Evolutionary conservation across 2,329 filamentous ascomycete species (phyloP).

Genomic region (Alternaria viburni): DNA sequence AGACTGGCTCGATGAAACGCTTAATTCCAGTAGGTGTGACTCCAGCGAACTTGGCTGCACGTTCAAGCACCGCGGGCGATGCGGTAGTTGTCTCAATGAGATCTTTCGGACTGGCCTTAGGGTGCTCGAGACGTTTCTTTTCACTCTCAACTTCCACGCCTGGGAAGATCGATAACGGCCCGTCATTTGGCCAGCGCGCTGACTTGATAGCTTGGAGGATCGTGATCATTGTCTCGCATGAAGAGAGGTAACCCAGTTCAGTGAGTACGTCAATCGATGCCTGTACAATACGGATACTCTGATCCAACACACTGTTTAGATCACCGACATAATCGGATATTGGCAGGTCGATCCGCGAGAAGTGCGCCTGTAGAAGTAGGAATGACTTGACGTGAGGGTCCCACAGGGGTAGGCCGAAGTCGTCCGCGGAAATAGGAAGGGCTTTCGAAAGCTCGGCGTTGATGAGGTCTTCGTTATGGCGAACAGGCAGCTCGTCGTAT

Average conservation of each 20-base stretch:
- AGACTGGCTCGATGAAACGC: slow-evolving; percentile 65
- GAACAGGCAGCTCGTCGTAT: slow-evolving; percentile 96
- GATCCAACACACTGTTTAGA: slow-evolving; percentile 85
- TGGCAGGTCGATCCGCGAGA: slow-evolving; percentile 89
- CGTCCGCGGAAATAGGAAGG: slow-evolving; percentile 71
- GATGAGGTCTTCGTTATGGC: slow-evolving; percentile 97
- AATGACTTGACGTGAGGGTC: slow-evolving; percentile 98
- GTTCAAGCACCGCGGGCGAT: slow-evolving; percentile 36
- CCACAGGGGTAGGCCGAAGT: slow-evolving; percentile 86
- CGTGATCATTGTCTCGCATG: slow-evolving; percentile 79
- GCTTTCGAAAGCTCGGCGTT: slow-evolving; percentile 88
- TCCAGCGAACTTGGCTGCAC: slow-evolving; percentile 55
- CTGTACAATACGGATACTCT: slow-evolving; percentile 95
- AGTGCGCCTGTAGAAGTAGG: slow-evolving; percentile 90
- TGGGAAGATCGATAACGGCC: slow-evolving; percentile 79
- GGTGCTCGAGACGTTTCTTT: slow-evolving; percentile 51
- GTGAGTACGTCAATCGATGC: slow-evolving; percentile 92
- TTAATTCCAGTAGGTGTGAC: slow-evolving; percentile 55
- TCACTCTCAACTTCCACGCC: slow-evolving; percentile 63
- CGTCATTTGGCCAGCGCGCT: slow-evolving; percentile 86
- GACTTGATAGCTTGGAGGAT: slow-evolving; percentile 92
- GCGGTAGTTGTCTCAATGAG: slow-evolving; percentile 49
- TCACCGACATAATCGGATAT: slow-evolving; percentile 98
- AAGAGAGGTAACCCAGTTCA: slow-evolving; percentile 82
- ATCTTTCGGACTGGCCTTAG: slow-evolving; percentile 39